A percentile compares a stretch with the other conserved stretches of the same genome.
phyloP scores from a whole-genome alignment of 2,329 filamentous ascomycete species.

The Nigrospora osmanthi region DNA sequence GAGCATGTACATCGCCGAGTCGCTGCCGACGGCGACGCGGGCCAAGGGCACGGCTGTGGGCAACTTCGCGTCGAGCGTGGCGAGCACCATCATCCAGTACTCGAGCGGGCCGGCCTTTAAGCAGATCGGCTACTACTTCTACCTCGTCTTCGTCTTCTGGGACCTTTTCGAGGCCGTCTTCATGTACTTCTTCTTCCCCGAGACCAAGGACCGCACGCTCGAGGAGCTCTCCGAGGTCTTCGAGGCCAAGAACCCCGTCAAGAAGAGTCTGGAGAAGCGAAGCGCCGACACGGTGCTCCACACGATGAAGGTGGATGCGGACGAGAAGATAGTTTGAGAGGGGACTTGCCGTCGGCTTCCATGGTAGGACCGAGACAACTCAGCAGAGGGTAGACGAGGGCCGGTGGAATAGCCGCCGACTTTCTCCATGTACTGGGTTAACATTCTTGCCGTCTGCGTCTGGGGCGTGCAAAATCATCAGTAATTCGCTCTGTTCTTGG shows the following conservation, averaged over 20 bases:
- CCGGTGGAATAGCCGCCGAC: too few species aligned
- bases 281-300: conserved; percentile 4
- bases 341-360: too few species aligned
- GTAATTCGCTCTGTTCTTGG: too few species aligned
- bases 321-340: background rate
- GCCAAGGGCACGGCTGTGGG: conserved; percentile 36
- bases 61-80: conserved; percentile 29
- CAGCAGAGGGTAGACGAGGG: too few species aligned
- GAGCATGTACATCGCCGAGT: conserved; percentile 40
- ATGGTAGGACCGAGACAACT: too few species aligned
- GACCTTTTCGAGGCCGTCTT: conserved; percentile 22
- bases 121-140: conserved; percentile 28
- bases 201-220: conserved; percentile 24
- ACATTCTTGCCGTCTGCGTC: too few species aligned
- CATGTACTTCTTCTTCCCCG: conserved; percentile 26
- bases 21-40: conserved; percentile 33
- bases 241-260: conserved; percentile 26
- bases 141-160: conserved; percentile 27
- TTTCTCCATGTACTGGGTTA: too few species aligned
- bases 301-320: conserved; percentile 2
- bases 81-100: conserved; percentile 34
- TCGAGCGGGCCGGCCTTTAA: conserved; percentile 31
- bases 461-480: too few species aligned
- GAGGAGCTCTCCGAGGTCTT: conserved; percentile 25
- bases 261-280: conserved; percentile 17